Base-by-base conservation (phyloP, 768 basidiomycete species). In the Suillus alpinus region DNA sequence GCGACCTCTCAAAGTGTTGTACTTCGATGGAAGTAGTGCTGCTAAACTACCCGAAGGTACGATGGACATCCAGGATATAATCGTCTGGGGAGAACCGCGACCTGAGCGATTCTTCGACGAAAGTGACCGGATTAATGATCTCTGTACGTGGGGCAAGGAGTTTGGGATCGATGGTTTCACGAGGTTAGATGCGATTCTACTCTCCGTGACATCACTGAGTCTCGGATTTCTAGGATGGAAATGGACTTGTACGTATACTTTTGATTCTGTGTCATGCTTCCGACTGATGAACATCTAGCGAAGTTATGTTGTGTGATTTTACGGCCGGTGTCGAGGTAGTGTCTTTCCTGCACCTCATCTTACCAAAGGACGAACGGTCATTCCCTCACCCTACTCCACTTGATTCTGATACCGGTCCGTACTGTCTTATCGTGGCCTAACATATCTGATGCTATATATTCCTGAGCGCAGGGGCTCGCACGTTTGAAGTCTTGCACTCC, bases 211-310 rank as follows among this genome's bases (percentile, higher is more conserved):
- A 9, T 18, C 29, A 13, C 44, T 44, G 14, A 7, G 13, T 34
- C 32, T 20, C 20, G 13, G 10, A 13, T 23, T 2, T 56, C 13
- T 40, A 81, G 78, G 62, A 81, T 81, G 81, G 78, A 81, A 73
- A 76, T 78, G 74, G 74, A 79, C 63, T 81, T 84, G 80, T 81
- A 62, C 65, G 80, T 69, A 20, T 16, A 10, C 31, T 41, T 29
- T 57, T 10, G 2, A 0, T 16, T 16, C 18, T 3, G 20, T 3
- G 12, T 61, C 14, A 7, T 9, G 7, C 10, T 16, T 36, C 18
- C 6, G 12, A 23, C 3, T 60, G 14, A 59, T 4, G 39, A 18
- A 23, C 2, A 14, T 59, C n/a, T 46, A 82, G 80, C 58, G 82
- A 83, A 66, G n/a, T 62, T n/a, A n/a, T n/a, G n/a, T n/a, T n/a